Evolutionary conservation across 306 rosid species (phyloP), one percentile per base, ranked within the genome.

Genomic region (Hippophae gyantsensis): DNA sequence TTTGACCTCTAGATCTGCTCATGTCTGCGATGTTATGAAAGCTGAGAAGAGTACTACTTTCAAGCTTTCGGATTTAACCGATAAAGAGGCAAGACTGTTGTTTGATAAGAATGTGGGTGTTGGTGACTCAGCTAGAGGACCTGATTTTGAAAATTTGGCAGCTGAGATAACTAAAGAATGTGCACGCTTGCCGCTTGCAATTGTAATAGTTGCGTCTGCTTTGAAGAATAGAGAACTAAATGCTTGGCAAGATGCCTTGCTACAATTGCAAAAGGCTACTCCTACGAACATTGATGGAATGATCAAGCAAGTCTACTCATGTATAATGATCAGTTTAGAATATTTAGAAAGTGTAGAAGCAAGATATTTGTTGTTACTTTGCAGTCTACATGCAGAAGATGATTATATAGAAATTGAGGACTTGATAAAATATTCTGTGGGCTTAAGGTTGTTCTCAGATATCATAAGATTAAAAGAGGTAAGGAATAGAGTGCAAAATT

Each of bases 121-220:
- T 0, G 23, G 13, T 49, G 9, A 49, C 4, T 47, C 3, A 6
- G 7, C 53, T n/a, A 3, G 1, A 10, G 6, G 5, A 0, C 49
- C 7, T 0, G 18, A 10, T 14, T 45, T 55, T 2, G 5, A 42
- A 0, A 12, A 3, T 10, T 55, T 71, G 7, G 77, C 72, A 12
- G 25, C 6, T 7, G 27, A 67, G 11, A 57, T 78, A 44, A 69
- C 62, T 10, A 3, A 52, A 2, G 72, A 74, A 64, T 78, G 83
- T 52, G 74, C 57, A 7, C 56, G 69, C 4, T 57, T 78, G 54
- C 83, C 83, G 1, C 6, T 67, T 64, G 77, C 77, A 0, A 62
- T 79, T 46, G 70, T 54, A 14, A 66, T 67, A 0, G 43, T 75
- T 13, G 81, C 50, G 27, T 61, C 9, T 14, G 66, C 73, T 3